phyloP scores from a whole-genome alignment of 306 rosid genomes.

The Begonia masoniana region DNA sequence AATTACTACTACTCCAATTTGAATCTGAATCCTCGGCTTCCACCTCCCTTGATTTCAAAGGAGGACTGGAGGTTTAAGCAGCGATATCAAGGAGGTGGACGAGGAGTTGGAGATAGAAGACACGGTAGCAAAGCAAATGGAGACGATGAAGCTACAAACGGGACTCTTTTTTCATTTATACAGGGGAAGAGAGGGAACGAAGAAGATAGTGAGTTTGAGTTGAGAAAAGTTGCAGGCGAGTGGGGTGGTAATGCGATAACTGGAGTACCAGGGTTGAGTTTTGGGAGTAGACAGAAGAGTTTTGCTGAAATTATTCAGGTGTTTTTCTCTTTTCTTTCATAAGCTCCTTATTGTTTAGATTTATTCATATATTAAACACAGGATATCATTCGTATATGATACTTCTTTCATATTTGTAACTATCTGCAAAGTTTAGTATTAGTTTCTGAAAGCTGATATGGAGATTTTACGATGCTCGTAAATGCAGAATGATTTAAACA shows the following conservation, averaged over 20 bases:
- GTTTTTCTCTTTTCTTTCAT: not conserved
- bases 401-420: too few species aligned
- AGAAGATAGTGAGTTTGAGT: slow-evolving; percentile 16
- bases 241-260: slow-evolving; percentile 32
- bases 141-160: slow-evolving; percentile 7
- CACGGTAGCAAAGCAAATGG: slow-evolving; percentile 4
- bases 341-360: not conserved
- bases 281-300: slow-evolving; percentile 28
- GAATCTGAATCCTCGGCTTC: slow-evolving; percentile 43
- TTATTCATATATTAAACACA: too few species aligned
- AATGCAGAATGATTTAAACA: slow-evolving; percentile 40
- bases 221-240: slow-evolving; percentile 18
- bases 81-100: slow-evolving; percentile 31
- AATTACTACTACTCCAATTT: slow-evolving; percentile 32
- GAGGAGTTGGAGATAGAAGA: slow-evolving; percentile 26
- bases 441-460: too few species aligned
- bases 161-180: slow-evolving; percentile 21
- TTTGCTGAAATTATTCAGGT: slow-evolving; percentile 32
- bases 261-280: slow-evolving; percentile 27
- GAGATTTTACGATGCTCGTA: not conserved
- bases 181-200: slow-evolving; percentile 15
- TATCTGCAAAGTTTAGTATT: too few species aligned
- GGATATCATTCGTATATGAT: too few species aligned
- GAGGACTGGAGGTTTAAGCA: slow-evolving; percentile 45
- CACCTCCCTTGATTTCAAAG: slow-evolving; percentile 35